Evolutionary conservation across 2,329 filamentous ascomycete genomes (phyloP), one percentile per base, ranked within the genome.

Genomic region (Phialophora chinensis): DNA sequence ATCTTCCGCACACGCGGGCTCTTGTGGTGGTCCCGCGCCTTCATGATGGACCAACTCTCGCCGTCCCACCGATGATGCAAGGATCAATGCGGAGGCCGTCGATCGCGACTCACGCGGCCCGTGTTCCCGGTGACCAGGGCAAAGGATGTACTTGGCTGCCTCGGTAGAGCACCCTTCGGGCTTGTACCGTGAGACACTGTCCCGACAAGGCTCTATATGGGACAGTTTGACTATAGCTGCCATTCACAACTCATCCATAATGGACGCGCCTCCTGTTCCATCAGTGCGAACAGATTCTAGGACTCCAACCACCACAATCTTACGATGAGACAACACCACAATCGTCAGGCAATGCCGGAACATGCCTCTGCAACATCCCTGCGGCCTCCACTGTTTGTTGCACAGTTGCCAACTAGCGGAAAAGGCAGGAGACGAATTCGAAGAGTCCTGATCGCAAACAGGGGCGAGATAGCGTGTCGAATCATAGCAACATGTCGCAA

Each of bases 401-500:
- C 66, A 29, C 66, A 62, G 53, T 42, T 65, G 23, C 66, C 62
- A 3, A 7, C 23, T 12, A 14, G 27, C 20, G 50, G 42, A 12
- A 6, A 58, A 35, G 62, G 57, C 33, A 33, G 44, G 35, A 53
- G 17, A 10, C 23, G 29, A 8, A 59, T 69, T 57, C 42, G 47
- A 50, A 74, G 71, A 60, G 67, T 75, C 3, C 54, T 76, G 6
- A 68, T 75, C 17, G 72, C 73, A 8, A 75, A 75, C 29, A 69
- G 75, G 0, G 74, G 74, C 2, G 75, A 77, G 44, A 76, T 76
- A 23, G 74, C 74, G 3, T 70, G 70, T 55, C 75, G 74, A 11
- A 71, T 75, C 27, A 73, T 74, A 20, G 65, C 60, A 10, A 74
- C 73, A 23, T 74, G 70, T 53, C 66, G 69, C 4, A 73, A 71